A percentile compares a stretch with the other conserved stretches of the same genome.
phyloP scores from a whole-genome alignment of 257 asterid genomes.

The Verbascum thapsus region DNA sequence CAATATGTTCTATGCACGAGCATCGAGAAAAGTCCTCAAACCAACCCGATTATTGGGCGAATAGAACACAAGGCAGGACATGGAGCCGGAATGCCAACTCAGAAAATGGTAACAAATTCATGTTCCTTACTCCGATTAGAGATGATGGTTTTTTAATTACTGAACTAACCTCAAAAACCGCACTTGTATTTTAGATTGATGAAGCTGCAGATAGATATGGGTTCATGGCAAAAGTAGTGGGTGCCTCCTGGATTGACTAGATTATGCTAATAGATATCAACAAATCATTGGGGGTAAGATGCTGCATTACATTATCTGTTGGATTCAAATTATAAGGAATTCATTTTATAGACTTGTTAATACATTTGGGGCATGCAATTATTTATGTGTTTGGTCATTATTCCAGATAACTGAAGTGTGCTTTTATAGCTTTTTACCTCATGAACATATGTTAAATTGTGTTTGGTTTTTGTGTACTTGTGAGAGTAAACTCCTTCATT shows the following conservation, averaged over 20 bases:
- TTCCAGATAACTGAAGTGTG: too few relatives aligned
- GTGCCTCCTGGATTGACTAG: slow-evolving; percentile 73
- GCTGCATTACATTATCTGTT: background rate
- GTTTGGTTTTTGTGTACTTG: too few relatives aligned
- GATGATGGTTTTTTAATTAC: background rate
- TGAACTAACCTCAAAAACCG: background rate
- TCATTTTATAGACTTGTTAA: background rate
- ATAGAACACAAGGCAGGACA: slow-evolving; percentile 93
- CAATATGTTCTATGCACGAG: slow-evolving; percentile 79
- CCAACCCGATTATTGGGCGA: slow-evolving; percentile 76
- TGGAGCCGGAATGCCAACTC: slow-evolving; percentile 91
- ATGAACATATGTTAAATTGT: too few relatives aligned
- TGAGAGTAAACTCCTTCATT: too few relatives aligned
- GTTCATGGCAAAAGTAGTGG: slow-evolving; percentile 81
- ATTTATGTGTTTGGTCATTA: too few relatives aligned
- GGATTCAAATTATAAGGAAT: background rate
- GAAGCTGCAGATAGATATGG: slow-evolving; percentile 83
- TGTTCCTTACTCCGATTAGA: background rate
- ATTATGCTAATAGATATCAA: background rate
- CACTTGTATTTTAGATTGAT: slow-evolving; percentile 52
- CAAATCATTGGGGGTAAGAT: background rate
- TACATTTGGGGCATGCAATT: background rate
- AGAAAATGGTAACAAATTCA: slow-evolving; percentile 62
- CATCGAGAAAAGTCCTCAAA: slow-evolving; percentile 65
- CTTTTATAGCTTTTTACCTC: too few relatives aligned